phyloP scores from a whole-genome alignment of 2,329 filamentous ascomycete species.

The Ramularia endophylla region DNA sequence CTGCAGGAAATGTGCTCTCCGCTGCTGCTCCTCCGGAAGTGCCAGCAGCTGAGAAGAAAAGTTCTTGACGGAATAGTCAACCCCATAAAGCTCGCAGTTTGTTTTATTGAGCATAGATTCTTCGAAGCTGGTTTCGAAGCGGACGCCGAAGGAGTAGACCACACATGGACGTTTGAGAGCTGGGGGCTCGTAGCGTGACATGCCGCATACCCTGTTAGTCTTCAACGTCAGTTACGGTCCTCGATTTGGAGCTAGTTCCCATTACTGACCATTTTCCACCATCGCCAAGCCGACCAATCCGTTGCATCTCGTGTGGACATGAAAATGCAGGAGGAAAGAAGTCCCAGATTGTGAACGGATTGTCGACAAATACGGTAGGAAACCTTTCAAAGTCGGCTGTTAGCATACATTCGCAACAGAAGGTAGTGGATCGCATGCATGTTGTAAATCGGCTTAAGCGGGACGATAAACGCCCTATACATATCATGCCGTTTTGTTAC shows the following conservation, averaged over 20 bases:
- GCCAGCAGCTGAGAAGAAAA: conserved; percentile 7
- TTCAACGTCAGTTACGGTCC: neutral
- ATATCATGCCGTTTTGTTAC: too few relatives aligned
- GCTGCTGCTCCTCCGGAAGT: conserved; percentile 11
- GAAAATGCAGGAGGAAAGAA: conserved; percentile 36
- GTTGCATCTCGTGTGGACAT: conserved; percentile 38
- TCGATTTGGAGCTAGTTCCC: neutral
- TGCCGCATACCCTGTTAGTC: conserved; percentile 28
- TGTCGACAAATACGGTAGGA: neutral
- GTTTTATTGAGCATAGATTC: conserved; percentile 30
- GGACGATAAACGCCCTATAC: too few relatives aligned
- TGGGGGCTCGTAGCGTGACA: conserved; percentile 23
- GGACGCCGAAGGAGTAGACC: conserved; percentile 38
- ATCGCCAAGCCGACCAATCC: conserved; percentile 36
- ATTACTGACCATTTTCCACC: conserved; percentile 38
- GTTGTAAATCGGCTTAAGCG: too few relatives aligned
- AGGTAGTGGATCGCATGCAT: too few relatives aligned
- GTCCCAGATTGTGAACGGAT: conserved; percentile 31
- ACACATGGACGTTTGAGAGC: conserved; percentile 21
- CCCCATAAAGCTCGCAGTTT: conserved; percentile 32
- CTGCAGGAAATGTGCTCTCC: conserved; percentile 31
- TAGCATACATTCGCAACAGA: too few relatives aligned
- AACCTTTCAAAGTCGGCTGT: neutral
- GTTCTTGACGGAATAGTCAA: conserved; percentile 33
- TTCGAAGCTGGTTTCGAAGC: conserved; percentile 37